Evolutionary conservation across 768 basidiomycete species (phyloP).

Genomic region (Suillus lakei): DNA sequence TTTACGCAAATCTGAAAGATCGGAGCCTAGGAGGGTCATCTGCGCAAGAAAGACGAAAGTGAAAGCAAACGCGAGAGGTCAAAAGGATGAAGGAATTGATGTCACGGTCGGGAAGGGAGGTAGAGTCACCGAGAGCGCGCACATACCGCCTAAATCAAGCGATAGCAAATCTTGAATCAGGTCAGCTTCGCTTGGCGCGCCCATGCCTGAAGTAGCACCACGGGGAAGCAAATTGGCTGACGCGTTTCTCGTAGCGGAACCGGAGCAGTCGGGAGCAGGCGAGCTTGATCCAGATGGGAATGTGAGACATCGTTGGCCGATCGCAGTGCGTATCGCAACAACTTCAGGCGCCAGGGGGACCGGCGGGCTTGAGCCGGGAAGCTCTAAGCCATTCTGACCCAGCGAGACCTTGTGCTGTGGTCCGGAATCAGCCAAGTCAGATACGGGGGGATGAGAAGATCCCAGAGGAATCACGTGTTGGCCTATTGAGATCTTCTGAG

Average conservation of each 20-base stretch:
- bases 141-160: slow-evolving; percentile 35
- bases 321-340: neutral
- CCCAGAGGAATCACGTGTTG: slow-evolving; percentile 18
- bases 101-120: neutral
- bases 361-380: neutral
- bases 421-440: neutral
- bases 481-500: slow-evolving; percentile 9
- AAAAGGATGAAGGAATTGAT: slow-evolving; percentile 2
- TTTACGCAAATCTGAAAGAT: neutral
- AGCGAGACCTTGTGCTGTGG: neutral
- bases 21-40: slow-evolving; percentile 12
- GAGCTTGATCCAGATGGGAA: neutral
- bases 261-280: neutral
- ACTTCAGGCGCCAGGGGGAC: neutral
- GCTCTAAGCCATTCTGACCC: neutral
- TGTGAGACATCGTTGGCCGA: neutral
- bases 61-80: slow-evolving; percentile 1
- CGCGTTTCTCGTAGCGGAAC: neutral
- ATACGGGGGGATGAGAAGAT: neutral
- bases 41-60: slow-evolving; percentile 11
- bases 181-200: slow-evolving; percentile 13
- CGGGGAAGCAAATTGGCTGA: too few species aligned
- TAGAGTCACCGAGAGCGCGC: neutral
- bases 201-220: neutral
- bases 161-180: slow-evolving; percentile 26